These are phyloP conservation scores for Hericium rajendrae DNA, from an alignment of 768 basidiomycete genomes.

Conservation along the genomic window DNA sequence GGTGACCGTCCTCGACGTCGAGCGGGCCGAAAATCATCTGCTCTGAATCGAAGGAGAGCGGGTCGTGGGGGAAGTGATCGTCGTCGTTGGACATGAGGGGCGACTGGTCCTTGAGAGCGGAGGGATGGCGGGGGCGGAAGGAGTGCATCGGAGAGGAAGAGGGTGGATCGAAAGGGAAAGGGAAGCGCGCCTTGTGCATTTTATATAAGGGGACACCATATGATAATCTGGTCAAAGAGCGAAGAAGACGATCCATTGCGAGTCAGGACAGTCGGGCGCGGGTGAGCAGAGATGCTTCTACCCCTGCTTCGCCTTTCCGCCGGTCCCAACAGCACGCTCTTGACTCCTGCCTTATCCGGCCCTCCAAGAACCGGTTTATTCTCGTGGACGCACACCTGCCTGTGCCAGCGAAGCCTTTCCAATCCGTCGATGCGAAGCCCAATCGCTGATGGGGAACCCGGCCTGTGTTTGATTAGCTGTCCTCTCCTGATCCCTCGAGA, in stretches of 20 bases:
- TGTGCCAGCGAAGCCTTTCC: too few species aligned
- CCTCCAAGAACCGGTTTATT: too few species aligned
- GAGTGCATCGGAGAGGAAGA: conserved; percentile 20
- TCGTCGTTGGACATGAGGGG: conserved; percentile 18
- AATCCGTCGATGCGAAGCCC: conserved; percentile 9
- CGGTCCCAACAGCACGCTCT: too few species aligned
- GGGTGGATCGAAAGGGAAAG: conserved; percentile 16
- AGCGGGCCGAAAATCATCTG: conserved; percentile 47
- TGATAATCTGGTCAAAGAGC: too few species aligned
- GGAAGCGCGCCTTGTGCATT: background rate
- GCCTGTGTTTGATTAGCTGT: background rate
- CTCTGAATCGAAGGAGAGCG: conserved; percentile 31
- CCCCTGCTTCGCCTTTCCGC: too few species aligned
- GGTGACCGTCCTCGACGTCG: conserved; percentile 42
- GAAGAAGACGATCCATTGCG: too few species aligned
- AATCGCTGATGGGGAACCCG: background rate
- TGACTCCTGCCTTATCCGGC: too few species aligned
- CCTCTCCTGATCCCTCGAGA: background rate
- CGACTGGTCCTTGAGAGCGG: conserved; percentile 14
- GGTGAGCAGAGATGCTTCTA: too few species aligned
- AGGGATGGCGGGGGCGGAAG: conserved; percentile 13
- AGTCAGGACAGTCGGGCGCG: too few species aligned
- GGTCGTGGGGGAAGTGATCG: conserved; percentile 23
- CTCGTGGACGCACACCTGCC: too few species aligned
- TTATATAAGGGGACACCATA: too few species aligned